These are phyloP conservation scores for Trametes cingulata DNA, from an alignment of 768 basidiomycete species.

Conservation along the genomic window DNA sequence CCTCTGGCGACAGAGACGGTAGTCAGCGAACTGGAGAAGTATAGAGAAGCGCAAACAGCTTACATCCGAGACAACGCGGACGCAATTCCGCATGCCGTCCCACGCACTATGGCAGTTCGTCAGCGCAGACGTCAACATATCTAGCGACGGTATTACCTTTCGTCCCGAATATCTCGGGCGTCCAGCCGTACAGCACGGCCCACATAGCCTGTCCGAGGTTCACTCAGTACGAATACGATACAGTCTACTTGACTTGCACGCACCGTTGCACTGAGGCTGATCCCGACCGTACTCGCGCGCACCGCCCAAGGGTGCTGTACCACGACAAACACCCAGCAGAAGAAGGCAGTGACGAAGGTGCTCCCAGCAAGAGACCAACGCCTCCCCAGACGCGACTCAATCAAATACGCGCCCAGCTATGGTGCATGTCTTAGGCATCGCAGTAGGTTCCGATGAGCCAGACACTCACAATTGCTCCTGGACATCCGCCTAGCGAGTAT, in stretches of 20 bases:
- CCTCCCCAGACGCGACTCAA: conserved; percentile 69
- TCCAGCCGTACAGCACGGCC: conserved; percentile 88
- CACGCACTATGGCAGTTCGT: conserved; percentile 53
- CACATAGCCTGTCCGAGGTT: conserved; percentile 63
- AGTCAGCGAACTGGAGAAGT: not conserved
- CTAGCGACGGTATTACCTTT: conserved; percentile 45
- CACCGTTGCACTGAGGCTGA: conserved; percentile 76
- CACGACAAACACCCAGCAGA: conserved; percentile 68
- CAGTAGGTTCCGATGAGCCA: no score
- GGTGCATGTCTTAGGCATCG: no score
- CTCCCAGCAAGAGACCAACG: conserved; percentile 72
- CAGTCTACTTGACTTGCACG: conserved; percentile 21
- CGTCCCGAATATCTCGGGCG: conserved; percentile 84
- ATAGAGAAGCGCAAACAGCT: conserved; percentile 29
- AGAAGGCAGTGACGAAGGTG: conserved; percentile 74
- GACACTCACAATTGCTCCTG: conserved; percentile 77
- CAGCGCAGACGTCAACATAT: no score
- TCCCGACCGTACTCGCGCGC: conserved; percentile 69
- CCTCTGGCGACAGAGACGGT: conserved; percentile 49
- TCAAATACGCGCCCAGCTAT: conserved; percentile 83
- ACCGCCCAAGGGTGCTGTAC: conserved; percentile 60
- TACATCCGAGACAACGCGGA: conserved; percentile 85
- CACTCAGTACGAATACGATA: not conserved
- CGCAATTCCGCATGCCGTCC: conserved; percentile 86
- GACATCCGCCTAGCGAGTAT: conserved; percentile 82